Conservation (phyloP, 2,329 filamentous ascomycete species). For the Pochonia chlamydosporia region DNA sequence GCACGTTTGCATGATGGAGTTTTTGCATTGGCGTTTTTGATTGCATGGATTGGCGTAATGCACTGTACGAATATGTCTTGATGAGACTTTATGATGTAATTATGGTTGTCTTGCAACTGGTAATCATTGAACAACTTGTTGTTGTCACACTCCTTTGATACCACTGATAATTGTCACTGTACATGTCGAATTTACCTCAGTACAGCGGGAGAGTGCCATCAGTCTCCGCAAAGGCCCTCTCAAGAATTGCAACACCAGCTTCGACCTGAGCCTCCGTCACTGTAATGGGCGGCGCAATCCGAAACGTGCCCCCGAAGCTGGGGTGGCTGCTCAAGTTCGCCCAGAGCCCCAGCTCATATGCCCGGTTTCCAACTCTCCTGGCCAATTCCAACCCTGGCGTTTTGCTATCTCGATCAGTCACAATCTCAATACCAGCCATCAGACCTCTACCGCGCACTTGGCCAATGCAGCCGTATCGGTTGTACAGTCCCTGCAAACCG, state of each 20-base stretch:
- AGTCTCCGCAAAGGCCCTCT: constrained; percentile 43
- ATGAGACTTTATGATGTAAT: not conserved
- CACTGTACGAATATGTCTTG: not conserved
- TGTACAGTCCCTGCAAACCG: constrained; percentile 39
- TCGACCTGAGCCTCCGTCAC: constrained; percentile 44
- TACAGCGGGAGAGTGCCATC: constrained; percentile 24
- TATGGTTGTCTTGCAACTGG: not conserved
- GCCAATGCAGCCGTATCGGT: constrained; percentile 54
- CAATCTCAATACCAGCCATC: constrained; percentile 54
- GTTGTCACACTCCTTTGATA: too few relatives aligned
- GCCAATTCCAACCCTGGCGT: constrained; percentile 41
- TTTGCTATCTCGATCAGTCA: constrained; percentile 43
- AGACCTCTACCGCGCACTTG: constrained; percentile 55
- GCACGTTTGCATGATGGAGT: not conserved
- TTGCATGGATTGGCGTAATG: not conserved
- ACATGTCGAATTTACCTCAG: not conserved
- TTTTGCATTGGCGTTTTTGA: not conserved
- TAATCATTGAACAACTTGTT: not conserved
- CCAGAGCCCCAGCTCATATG: constrained; percentile 48
- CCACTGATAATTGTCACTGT: too few relatives aligned
- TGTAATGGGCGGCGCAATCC: constrained; percentile 56
- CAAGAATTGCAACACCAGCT: constrained; percentile 48
- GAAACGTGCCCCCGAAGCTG: constrained; percentile 50
- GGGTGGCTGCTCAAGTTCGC: constrained; percentile 49
- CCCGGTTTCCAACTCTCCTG: constrained; percentile 37